Conservation (phyloP, 2,329 filamentous ascomycete species). For the Apiospora arundinis region DNA sequence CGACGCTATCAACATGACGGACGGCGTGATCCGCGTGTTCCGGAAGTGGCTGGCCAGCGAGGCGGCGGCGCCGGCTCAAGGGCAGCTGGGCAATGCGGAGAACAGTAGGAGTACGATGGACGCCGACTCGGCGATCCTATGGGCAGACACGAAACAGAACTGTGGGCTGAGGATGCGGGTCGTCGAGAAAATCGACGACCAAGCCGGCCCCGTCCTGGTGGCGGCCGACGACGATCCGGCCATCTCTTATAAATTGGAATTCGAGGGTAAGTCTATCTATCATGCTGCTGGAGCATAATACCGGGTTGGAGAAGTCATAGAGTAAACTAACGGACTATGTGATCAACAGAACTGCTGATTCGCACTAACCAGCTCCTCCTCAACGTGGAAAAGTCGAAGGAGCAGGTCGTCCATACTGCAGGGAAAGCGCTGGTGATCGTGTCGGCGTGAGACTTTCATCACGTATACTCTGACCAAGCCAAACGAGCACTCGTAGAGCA, state of each 20-base stretch:
- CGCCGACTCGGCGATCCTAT: conserved; percentile 58
- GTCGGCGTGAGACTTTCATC: conserved; percentile 42
- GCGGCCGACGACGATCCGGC: conserved; percentile 67
- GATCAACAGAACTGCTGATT: conserved; percentile 68
- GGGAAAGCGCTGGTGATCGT: conserved; percentile 73
- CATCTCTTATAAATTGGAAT: conserved; percentile 73
- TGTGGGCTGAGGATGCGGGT: conserved; percentile 75
- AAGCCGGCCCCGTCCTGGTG: conserved; percentile 58
- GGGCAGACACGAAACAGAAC: conserved; percentile 68
- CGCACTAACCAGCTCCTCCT: conserved; percentile 68
- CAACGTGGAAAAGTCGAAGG: conserved; percentile 68
- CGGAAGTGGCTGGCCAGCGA: conserved; percentile 70
- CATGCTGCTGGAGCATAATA: not conserved
- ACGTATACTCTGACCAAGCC: not conserved
- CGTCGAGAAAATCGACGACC: conserved; percentile 51
- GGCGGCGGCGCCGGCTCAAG: conserved; percentile 35
- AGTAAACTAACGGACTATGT: not conserved
- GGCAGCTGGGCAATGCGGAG: conserved; percentile 30
- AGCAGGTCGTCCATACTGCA: conserved; percentile 58
- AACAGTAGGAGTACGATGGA: conserved; percentile 22
- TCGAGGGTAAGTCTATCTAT: conserved; percentile 63
- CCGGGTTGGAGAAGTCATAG: not conserved
- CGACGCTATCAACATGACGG: conserved; percentile 69
- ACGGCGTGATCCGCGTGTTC: conserved; percentile 74
- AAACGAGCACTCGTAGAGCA: not conserved